Evolutionary conservation across 257 asterid species (phyloP), one percentile per base, ranked within the genome.

Genomic region (Scutellaria baicalensis): DNA sequence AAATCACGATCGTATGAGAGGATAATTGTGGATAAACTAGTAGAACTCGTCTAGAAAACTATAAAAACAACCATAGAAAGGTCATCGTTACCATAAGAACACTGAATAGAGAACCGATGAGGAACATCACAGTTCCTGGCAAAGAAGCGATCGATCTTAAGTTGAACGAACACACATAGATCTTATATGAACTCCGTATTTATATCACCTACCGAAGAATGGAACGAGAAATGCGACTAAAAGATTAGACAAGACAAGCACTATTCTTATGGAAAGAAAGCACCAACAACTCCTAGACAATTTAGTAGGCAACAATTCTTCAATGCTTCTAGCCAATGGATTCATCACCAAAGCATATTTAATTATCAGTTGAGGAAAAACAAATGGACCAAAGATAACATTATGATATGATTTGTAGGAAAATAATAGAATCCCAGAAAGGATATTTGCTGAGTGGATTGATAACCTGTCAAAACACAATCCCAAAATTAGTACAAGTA

Each of bases 371-470:
- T 83, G 85, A 83, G 96, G 90, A 82, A 74, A 36, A 51, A 18
- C 12, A 0, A 17, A 7, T 14, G 35, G 14, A 57, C 33, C 44
- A 16, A 31, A 11, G 17, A 31, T 55, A 42, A 40, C 4, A 31
- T 14, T 12, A 39, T 50, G 43, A 40, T 6, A 43, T 20, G 14
- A 21, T 38, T 47, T 23, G 18, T 11, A 11, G 21, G 27, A 43
- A 17, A 9, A 61, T 54, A 73, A 54, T 36, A 55, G 43, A 65
- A 38, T 48, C 36, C 11, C 9, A 3, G 56, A 74, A 60, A 89
- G 96, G 95, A 92, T 92, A 92, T 89, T 92, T 93, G 75, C 90
- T 80, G 56, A 93, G 80, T 42, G 98, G 98, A 76, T 75, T 88
- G 80, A 90, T 47, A 59, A 93, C 93, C 98, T 93, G 96, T 58